Base-by-base conservation (phyloP, 495 filamentous ascomycete species). In the Lophium mytilinum region DNA sequence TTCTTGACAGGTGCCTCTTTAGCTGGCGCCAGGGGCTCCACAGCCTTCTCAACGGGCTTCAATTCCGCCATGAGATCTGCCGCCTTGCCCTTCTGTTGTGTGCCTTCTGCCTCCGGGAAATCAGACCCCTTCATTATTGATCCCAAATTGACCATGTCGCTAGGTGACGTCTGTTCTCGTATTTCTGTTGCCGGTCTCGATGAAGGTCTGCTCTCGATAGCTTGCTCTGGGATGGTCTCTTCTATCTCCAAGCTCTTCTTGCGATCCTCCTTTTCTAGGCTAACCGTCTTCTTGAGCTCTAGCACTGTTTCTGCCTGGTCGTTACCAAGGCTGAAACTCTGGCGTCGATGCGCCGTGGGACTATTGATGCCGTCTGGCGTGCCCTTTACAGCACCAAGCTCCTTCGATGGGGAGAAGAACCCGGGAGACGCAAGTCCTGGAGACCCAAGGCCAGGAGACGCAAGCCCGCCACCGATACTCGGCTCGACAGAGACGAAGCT, bases 401-500 rank as follows among this genome's bases (percentile, higher is more conserved):
- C 56, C 15, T 45, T 57, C 30, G 52, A 19, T 33, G 56, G 47
- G 6, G 24, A 30, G 24, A 30, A 30, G 6, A 30, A 30, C 6
- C 46, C 37, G 12, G 52, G 30, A 9, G 52, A 34, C 6, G 52
- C 37, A 43, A 41, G 33, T 17, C 53, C 49, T 11, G 34, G 53
- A 10, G 45, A 53, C 36, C 35, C 45, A 54, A 52, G 42, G 45
- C 8, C 15, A 30, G 24, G 24, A 30, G 24, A 30, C 24, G 24
- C 24, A 30, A 30, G 24, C 24, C 24, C 24, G 6, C 24, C 24
- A 30, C 24, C 6, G 40, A 75, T 71, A 43, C 77, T 79, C 53
- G 78, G 77, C 56, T 91, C 88, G 14, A 96, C 83, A 2, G 86
- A 80, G 43, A 95, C 81, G 68, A 96, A 96, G 66, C 80, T 90